Percentiles rank a stretch among this genome's conserved stretches.
phyloP scores from a whole-genome alignment of 495 filamentous ascomycete species.

The Xylaria sp. region DNA sequence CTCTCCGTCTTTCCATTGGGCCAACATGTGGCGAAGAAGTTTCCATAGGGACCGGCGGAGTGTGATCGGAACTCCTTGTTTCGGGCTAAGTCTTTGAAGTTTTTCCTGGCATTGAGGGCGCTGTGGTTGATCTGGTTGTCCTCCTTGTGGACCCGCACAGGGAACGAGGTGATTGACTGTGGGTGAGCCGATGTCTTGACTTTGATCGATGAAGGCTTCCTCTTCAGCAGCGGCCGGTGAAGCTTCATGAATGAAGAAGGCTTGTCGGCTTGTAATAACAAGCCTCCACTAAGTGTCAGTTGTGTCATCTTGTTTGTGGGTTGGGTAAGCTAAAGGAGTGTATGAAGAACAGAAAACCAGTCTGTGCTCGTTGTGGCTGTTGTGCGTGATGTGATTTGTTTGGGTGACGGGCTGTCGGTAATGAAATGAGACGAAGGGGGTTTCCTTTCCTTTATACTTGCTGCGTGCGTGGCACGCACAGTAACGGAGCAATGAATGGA shows the following conservation, averaged over 20 bases:
- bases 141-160: constrained; percentile 29
- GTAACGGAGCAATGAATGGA: constrained; percentile 13
- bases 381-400: constrained; percentile 12
- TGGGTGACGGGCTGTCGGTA: background rate
- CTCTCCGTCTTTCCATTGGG: constrained; percentile 27
- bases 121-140: constrained; percentile 28
- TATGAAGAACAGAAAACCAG: constrained; percentile 25
- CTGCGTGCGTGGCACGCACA: constrained; percentile 25
- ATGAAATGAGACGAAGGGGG: constrained; percentile 16
- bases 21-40: constrained; percentile 29
- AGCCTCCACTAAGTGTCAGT: constrained; percentile 23
- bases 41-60: constrained; percentile 25
- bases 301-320: constrained; percentile 26
- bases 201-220: constrained; percentile 21
- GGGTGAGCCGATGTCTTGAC: constrained; percentile 24
- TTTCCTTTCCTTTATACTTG: constrained; percentile 30
- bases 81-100: constrained; percentile 25
- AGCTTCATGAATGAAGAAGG: constrained; percentile 17
- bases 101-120: constrained; percentile 26
- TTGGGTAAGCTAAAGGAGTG: constrained; percentile 24
- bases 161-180: constrained; percentile 25
- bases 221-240: constrained; percentile 4
- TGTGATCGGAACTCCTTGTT: constrained; percentile 23
- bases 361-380: constrained; percentile 22
- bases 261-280: constrained; percentile 24